Conservation (phyloP, 1,139 yeast species). For the Wickerhamomyces sp. region DNA sequence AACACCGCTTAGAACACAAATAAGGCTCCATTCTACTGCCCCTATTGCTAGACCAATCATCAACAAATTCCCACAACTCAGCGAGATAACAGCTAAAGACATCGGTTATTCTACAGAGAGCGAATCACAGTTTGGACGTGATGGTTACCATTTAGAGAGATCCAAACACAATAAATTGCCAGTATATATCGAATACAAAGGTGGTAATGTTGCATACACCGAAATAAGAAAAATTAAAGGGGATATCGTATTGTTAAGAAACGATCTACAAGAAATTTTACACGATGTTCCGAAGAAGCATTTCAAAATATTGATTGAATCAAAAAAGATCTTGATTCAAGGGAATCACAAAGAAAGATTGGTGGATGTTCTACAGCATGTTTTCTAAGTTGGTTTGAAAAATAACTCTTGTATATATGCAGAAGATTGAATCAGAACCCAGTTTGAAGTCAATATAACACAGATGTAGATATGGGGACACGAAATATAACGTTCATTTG, state of each 20-base stretch:
- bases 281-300: slow-evolving; percentile 40
- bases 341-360: slow-evolving; percentile 45
- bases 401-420: not conserved
- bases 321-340: slow-evolving; percentile 41
- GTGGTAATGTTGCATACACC: slow-evolving; percentile 44
- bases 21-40: slow-evolving; percentile 7
- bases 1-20: slow-evolving; percentile 1
- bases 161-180: slow-evolving; percentile 63
- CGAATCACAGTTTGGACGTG: slow-evolving; percentile 33
- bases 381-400: slow-evolving; percentile 8
- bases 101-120: slow-evolving; percentile 25
- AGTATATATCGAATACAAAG: slow-evolving; percentile 52
- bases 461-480: too few species aligned
- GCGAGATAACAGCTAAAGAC: slow-evolving; percentile 25
- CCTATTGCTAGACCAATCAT: not conserved
- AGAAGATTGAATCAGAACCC: not conserved
- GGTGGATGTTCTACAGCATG: slow-evolving; percentile 8
- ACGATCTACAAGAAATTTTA: slow-evolving; percentile 47
- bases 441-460: too few species aligned
- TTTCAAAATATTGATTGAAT: slow-evolving; percentile 35
- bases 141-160: slow-evolving; percentile 45
- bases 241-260: slow-evolving; percentile 50
- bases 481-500: too few species aligned
- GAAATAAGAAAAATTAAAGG: slow-evolving; percentile 65
- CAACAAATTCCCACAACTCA: slow-evolving; percentile 24